These are phyloP conservation scores for Myxozyma monticola DNA, from an alignment of 805 yeast genomes.

Conservation along the genomic window DNA sequence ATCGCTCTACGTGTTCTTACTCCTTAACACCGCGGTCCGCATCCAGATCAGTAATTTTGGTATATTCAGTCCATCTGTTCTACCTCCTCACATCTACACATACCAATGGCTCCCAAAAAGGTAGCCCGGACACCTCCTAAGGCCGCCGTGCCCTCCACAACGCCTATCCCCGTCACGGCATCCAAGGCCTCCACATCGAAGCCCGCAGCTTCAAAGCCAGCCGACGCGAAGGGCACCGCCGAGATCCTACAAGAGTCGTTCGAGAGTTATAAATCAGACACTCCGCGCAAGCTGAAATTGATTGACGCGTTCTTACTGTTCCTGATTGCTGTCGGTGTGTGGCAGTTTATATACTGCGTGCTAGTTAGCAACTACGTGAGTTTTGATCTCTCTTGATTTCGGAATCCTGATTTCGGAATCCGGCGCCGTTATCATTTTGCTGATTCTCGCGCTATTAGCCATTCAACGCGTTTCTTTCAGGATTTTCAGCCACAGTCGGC, in stretches of 20 bases:
- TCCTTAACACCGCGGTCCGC: no score
- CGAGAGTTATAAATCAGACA: conserved; percentile 17
- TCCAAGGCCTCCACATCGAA: no score
- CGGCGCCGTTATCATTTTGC: neutral
- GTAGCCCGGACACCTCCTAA: no score
- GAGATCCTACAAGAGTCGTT: conserved; percentile 14
- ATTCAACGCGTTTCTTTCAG: conserved; percentile 93
- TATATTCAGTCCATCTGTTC: no score
- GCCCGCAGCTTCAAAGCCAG: no score
- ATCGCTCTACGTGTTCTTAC: no score
- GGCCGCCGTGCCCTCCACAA: no score
- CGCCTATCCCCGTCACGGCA: no score
- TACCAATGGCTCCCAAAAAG: no score
- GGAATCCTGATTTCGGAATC: neutral
- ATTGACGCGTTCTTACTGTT: conserved; percentile 78
- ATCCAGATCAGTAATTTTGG: no score
- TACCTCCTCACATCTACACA: no score
- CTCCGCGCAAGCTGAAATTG: conserved; percentile 44
- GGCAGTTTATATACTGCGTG: conserved; percentile 77
- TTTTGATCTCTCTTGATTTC: conserved; percentile 3
- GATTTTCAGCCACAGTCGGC: conserved; percentile 88
- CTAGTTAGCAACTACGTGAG: conserved; percentile 71
- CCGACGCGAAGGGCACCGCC: no score
- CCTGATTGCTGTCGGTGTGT: conserved; percentile 67
- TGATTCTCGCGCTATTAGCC: conserved; percentile 48